Conservation (phyloP, 148 eudicot species). For the Chenopodium berlandieri region DNA sequence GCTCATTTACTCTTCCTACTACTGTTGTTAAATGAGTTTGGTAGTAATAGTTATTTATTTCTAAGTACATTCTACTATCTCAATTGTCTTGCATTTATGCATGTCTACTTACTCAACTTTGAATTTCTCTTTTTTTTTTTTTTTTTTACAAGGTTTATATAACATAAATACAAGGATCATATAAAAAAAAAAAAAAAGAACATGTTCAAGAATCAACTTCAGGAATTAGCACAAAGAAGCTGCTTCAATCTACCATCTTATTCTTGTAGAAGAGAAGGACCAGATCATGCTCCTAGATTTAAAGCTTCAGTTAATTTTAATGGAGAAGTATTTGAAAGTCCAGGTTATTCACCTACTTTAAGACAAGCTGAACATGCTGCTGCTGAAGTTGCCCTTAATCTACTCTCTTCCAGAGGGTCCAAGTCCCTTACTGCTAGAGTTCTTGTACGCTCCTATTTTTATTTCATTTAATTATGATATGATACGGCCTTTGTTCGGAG, state of each 20-base stretch:
- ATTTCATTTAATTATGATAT: too few relatives aligned
- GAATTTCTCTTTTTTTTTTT: background rate
- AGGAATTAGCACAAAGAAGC: slow-evolving; percentile 53
- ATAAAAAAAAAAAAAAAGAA: background rate
- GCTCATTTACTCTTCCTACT: slow-evolving; percentile 16
- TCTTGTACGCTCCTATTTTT: slow-evolving; percentile 37
- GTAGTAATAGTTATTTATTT: background rate
- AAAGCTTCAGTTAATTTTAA: slow-evolving; percentile 51
- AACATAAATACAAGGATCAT: too few relatives aligned
- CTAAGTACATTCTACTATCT: background rate
- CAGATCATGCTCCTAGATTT: slow-evolving; percentile 59
- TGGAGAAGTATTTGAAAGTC: slow-evolving; percentile 45
- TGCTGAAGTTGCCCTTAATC: slow-evolving; percentile 45
- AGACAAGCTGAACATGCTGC: slow-evolving; percentile 54
- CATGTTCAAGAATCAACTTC: slow-evolving; percentile 53
- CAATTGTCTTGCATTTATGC: slow-evolving; percentile 19
- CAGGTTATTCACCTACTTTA: slow-evolving; percentile 36
- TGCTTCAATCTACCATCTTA: slow-evolving; percentile 50
- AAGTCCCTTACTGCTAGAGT: slow-evolving; percentile 54
- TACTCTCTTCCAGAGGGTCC: slow-evolving; percentile 39
- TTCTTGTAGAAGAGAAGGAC: slow-evolving; percentile 47
- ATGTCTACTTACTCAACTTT: background rate
- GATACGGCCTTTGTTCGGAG: background rate
- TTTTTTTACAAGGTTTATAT: too few relatives aligned
- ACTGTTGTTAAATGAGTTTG: background rate